These are phyloP conservation scores for Neurospora sp. DNA, from an alignment of 495 filamentous ascomycete species.

Conservation along the genomic window DNA sequence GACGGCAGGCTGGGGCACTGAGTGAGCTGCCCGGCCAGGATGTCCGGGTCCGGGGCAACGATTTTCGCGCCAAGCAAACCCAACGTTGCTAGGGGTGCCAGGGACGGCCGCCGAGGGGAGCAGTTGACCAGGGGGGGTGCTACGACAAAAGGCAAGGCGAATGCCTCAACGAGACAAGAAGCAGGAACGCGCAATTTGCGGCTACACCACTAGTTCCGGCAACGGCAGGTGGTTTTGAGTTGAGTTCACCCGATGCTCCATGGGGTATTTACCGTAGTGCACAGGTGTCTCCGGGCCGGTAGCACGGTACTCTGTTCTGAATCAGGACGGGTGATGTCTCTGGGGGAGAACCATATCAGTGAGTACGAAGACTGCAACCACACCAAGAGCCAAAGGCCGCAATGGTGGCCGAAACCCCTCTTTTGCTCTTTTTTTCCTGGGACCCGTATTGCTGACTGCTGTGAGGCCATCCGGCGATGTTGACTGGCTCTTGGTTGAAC, in stretches of 20 bases:
- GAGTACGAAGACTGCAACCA: neutral
- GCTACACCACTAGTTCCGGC: neutral
- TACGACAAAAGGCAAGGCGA: neutral
- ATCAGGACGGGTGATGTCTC: neutral
- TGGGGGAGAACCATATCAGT: neutral
- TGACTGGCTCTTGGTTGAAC: neutral
- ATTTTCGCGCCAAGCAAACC: neutral
- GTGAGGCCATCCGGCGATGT: neutral
- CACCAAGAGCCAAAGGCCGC: neutral
- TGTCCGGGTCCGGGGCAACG: neutral
- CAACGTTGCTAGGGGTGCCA: neutral
- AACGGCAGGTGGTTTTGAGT: neutral
- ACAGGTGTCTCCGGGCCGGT: neutral
- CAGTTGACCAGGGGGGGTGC: neutral
- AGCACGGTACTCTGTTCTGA: neutral
- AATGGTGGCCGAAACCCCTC: neutral
- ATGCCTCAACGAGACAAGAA: neutral
- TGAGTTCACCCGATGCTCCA: neutral
- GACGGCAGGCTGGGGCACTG: neutral
- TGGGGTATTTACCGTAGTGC: neutral
- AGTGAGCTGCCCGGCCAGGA: neutral
- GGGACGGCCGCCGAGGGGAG: neutral
- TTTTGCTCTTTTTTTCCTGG: neutral
- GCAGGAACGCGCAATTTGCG: neutral
- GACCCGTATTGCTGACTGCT: neutral